Conservation (phyloP, 2,329 filamentous ascomycete genomes). For the Clarireedia paspali region DNA sequence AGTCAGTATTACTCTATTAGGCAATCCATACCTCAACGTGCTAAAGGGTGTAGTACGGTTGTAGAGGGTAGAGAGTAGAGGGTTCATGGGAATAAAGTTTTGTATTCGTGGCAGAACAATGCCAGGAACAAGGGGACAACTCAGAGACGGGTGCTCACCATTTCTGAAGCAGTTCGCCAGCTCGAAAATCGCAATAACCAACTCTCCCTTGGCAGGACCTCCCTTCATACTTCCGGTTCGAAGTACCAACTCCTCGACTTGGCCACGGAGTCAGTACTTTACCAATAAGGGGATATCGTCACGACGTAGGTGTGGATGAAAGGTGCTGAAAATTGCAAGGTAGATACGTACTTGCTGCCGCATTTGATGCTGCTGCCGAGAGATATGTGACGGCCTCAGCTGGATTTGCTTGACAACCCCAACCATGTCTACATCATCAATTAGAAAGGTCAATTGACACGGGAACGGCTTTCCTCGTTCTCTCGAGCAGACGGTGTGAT, state of each 20-base stretch:
- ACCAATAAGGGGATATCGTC: not conserved
- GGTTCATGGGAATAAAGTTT: not conserved
- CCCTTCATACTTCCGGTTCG: slow-evolving; percentile 86
- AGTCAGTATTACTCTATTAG: slow-evolving; percentile 8
- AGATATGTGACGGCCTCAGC: slow-evolving; percentile 74
- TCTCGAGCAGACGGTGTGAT: slow-evolving; percentile 7
- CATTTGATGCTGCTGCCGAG: slow-evolving; percentile 81
- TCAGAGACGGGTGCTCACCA: slow-evolving; percentile 37
- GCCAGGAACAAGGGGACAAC: slow-evolving; percentile 5
- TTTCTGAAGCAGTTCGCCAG: slow-evolving; percentile 87
- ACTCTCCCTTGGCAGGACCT: slow-evolving; percentile 88
- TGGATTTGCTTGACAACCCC: slow-evolving; percentile 73
- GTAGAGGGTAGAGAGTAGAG: not conserved
- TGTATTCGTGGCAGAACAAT: slow-evolving; percentile 5
- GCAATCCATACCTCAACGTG: not conserved
- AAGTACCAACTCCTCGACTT: slow-evolving; percentile 73
- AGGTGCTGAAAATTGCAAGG: not conserved
- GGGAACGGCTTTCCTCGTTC: not conserved
- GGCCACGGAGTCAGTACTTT: slow-evolving; percentile 6
- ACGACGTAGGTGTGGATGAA: not conserved
- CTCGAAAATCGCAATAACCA: slow-evolving; percentile 94
- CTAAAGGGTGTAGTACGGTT: not conserved
- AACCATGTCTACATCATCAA: slow-evolving; percentile 62
- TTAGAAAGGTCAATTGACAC: not conserved
- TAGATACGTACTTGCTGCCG: slow-evolving; percentile 48